Percentiles rank a stretch among this genome's conserved stretches.
These are phyloP conservation scores for Leavenworthia alabamica DNA, from an alignment of 345 rosid species.

Conservation along the genomic window DNA sequence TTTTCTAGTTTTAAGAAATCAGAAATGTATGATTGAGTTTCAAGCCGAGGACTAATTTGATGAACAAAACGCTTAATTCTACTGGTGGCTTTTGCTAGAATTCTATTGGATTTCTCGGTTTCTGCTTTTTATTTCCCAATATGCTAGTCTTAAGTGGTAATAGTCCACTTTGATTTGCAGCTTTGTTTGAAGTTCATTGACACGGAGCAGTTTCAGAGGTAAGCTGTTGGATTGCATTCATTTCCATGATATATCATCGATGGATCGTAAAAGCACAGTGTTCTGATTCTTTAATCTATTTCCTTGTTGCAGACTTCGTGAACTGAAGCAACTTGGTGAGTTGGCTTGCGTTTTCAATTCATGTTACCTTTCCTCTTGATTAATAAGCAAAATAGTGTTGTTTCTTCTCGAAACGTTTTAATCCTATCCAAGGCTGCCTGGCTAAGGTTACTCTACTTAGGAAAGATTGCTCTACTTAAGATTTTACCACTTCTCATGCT, in stretches of 20 bases:
- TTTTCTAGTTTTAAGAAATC: background rate
- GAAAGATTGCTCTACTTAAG: no score
- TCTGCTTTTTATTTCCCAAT: background rate
- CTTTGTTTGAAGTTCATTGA: conserved; percentile 73
- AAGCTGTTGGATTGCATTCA: conserved; percentile 14
- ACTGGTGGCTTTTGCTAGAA: background rate
- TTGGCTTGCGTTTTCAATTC: background rate
- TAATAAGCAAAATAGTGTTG: background rate
- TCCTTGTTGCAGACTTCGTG: conserved; percentile 65
- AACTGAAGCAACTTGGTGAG: conserved; percentile 91
- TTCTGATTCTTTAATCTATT: background rate
- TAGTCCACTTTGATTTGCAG: conserved; percentile 35
- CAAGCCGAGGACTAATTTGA: background rate
- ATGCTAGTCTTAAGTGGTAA: no score
- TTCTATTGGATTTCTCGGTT: background rate
- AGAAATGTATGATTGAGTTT: background rate
- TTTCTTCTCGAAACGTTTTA: background rate
- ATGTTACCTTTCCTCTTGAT: background rate
- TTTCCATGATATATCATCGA: background rate
- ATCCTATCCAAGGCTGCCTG: no score
- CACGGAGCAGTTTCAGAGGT: conserved; percentile 93
- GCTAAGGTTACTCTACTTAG: background rate
- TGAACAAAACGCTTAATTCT: background rate
- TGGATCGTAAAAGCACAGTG: background rate
- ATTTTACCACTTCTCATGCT: no score